Evolutionary conservation across 1,284 basidiomycete genomes (phyloP).

Genomic region (Cutaneotrichosporon sp.): DNA sequence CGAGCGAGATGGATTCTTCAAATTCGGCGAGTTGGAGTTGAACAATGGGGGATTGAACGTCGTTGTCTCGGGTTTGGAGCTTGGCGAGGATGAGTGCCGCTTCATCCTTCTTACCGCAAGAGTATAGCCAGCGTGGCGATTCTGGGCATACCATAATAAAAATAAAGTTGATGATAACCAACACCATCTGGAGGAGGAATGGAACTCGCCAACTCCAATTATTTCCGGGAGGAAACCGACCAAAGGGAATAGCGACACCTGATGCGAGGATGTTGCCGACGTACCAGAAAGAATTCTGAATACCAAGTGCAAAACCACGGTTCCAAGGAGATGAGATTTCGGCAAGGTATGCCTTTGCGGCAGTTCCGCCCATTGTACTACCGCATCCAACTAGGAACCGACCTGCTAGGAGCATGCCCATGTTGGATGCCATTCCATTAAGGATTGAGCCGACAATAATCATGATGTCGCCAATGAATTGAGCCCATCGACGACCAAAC

Average conservation of each 20-base stretch:
- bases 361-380: slow-evolving; percentile 56
- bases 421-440: slow-evolving; percentile 56
- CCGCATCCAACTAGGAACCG: slow-evolving; percentile 56
- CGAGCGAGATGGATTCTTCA: slow-evolving; percentile 55
- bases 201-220: slow-evolving; percentile 59
- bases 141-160: slow-evolving; percentile 52
- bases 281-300: slow-evolving; percentile 57
- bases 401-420: slow-evolving; percentile 58
- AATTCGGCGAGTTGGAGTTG: slow-evolving; percentile 60
- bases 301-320: slow-evolving; percentile 59
- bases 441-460: slow-evolving; percentile 58
- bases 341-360: slow-evolving; percentile 58
- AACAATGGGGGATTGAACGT: slow-evolving; percentile 58
- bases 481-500: slow-evolving; percentile 59
- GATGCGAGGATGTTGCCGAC: slow-evolving; percentile 59
- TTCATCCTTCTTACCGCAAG: slow-evolving; percentile 27
- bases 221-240: slow-evolving; percentile 46
- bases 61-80: slow-evolving; percentile 57
- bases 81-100: slow-evolving; percentile 27
- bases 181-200: slow-evolving; percentile 57
- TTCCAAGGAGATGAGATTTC: slow-evolving; percentile 58
- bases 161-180: slow-evolving; percentile 56
- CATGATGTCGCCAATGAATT: slow-evolving; percentile 59
- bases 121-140: slow-evolving; percentile 57
- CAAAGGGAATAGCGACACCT: slow-evolving; percentile 61